Evolutionary conservation across 495 filamentous ascomycete species (phyloP).

Genomic region (Penicillium pancosmium): DNA sequence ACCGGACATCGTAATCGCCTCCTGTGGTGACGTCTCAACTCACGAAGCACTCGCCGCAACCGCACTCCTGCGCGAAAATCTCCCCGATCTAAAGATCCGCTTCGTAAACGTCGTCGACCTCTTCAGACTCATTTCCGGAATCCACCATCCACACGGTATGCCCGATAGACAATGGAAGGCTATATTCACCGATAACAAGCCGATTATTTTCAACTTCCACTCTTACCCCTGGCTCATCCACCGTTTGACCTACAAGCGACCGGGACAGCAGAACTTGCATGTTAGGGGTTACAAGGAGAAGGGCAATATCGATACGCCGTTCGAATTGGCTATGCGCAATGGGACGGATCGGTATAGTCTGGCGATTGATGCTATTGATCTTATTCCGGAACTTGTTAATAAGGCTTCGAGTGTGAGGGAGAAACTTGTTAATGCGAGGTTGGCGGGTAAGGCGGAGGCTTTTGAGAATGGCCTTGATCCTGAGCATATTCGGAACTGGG

Average conservation of each 20-base stretch:
- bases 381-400: constrained; percentile 58
- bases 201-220: constrained; percentile 80
- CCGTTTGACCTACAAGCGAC: constrained; percentile 69
- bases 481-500: constrained; percentile 64
- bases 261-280: constrained; percentile 62
- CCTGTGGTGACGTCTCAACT: constrained; percentile 69
- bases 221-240: constrained; percentile 77
- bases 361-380: constrained; percentile 73
- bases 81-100: constrained; percentile 69
- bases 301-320: constrained; percentile 76
- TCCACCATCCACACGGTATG: constrained; percentile 69
- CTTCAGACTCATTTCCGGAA: constrained; percentile 68
- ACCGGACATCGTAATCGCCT: constrained; percentile 71
- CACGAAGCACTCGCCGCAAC: constrained; percentile 71
- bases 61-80: constrained; percentile 61
- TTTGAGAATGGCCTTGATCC: constrained; percentile 69
- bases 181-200: constrained; percentile 66
- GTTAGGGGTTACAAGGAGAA: constrained; percentile 77
- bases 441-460: constrained; percentile 58
- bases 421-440: constrained; percentile 58
- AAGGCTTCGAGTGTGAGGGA: constrained; percentile 60
- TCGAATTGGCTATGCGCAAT: constrained; percentile 73
- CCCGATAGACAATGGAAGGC: constrained; percentile 62
- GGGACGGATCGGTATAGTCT: constrained; percentile 70
- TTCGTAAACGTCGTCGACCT: constrained; percentile 77